phyloP scores from a whole-genome alignment of 768 basidiomycete species.

The Sarcodon sp. region DNA sequence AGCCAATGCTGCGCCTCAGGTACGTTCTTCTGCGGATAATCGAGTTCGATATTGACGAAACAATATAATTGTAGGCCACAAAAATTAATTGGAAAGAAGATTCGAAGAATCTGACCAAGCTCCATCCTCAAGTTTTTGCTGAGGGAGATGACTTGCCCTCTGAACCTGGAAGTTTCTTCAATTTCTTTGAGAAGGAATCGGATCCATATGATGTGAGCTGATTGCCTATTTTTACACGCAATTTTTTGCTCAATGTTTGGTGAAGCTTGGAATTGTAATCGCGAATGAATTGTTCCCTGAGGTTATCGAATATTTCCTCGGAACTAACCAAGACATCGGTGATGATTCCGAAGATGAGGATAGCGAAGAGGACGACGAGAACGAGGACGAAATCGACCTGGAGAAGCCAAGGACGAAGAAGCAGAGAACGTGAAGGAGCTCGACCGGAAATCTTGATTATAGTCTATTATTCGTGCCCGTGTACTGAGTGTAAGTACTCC shows the following conservation, averaged over 20 bases:
- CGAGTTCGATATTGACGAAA: neutral
- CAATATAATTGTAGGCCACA: constrained; percentile 26
- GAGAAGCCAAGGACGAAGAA: constrained; percentile 76
- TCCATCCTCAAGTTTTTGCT: constrained; percentile 54
- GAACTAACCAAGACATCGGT: constrained; percentile 41
- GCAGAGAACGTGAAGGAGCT: constrained; percentile 33
- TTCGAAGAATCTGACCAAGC: constrained; percentile 62
- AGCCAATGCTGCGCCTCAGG: constrained; percentile 55
- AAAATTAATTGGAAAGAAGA: constrained; percentile 78
- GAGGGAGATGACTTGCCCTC: constrained; percentile 51
- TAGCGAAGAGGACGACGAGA: constrained; percentile 63
- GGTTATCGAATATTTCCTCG: constrained; percentile 74
- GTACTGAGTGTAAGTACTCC: neutral
- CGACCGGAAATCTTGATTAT: neutral
- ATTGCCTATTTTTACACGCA: constrained; percentile 1
- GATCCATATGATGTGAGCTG: constrained; percentile 58
- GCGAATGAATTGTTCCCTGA: constrained; percentile 73
- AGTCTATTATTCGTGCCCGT: neutral
- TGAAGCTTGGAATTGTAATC: constrained; percentile 58
- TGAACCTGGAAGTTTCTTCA: constrained; percentile 80
- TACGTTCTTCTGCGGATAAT: constrained; percentile 18
- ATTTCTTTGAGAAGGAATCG: constrained; percentile 59
- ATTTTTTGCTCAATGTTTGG: constrained; percentile 3
- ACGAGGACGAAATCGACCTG: constrained; percentile 78
- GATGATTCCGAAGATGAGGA: constrained; percentile 58